phyloP scores from a whole-genome alignment of 495 filamentous ascomycete genomes.

The Achaetomiella virescens region DNA sequence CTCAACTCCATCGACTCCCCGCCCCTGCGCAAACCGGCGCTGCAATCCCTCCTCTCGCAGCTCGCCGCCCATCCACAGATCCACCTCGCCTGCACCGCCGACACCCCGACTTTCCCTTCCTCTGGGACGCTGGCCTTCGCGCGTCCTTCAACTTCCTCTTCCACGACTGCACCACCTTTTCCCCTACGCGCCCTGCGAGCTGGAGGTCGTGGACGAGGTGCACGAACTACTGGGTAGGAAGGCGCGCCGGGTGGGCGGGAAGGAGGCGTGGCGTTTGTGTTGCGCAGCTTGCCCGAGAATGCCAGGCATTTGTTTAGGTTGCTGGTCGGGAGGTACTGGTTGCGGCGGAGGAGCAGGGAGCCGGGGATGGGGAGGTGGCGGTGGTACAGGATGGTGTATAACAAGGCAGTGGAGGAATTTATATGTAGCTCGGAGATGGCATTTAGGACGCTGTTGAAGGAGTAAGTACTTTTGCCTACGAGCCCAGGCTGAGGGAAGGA shows the following conservation, averaged over 20 bases:
- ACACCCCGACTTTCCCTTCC: constrained; percentile 79
- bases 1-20: constrained; percentile 81
- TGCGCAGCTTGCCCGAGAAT: constrained; percentile 85
- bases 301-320: constrained; percentile 79
- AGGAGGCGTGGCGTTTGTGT: constrained; percentile 85
- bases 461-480: constrained; percentile 46
- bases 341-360: constrained; percentile 51
- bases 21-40: constrained; percentile 61
- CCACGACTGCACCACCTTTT: constrained; percentile 92
- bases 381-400: constrained; percentile 84
- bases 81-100: constrained; percentile 69
- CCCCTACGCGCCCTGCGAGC: constrained; percentile 57
- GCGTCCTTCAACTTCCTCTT: constrained; percentile 79
- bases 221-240: constrained; percentile 78
- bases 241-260: constrained; percentile 75
- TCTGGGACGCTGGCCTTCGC: constrained; percentile 81
- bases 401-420: constrained; percentile 92
- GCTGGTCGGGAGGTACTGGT: constrained; percentile 79
- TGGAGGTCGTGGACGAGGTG: constrained; percentile 80
- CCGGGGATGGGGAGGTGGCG: constrained; percentile 44
- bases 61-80: constrained; percentile 70
- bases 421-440: constrained; percentile 94
- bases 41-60: constrained; percentile 68
- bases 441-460: constrained; percentile 88
- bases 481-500: neutral